Conservation (phyloP, 108 stramenopile species). For the Skeletonema marinoi region DNA sequence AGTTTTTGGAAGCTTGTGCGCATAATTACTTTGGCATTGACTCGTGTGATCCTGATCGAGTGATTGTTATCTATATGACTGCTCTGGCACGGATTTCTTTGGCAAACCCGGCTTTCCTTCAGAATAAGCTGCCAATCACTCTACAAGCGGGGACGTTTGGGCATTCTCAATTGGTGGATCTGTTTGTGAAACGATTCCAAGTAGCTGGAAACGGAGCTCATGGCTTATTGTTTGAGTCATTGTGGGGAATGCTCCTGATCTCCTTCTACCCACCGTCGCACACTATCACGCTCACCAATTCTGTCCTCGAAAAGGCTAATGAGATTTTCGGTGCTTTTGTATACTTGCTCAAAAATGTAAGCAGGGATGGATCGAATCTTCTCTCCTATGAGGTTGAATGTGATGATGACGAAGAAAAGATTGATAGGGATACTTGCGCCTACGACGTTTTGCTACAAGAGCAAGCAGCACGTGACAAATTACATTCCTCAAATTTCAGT, state of each 20-base stretch:
- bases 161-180: constrained; percentile 26
- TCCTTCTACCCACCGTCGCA: constrained; percentile 41
- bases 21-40: constrained; percentile 11
- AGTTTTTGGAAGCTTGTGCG: constrained; percentile 40
- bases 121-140: constrained; percentile 11
- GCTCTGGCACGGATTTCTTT: constrained; percentile 36
- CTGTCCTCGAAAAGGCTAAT: constrained; percentile 20
- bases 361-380: constrained; percentile 25
- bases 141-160: constrained; percentile 19
- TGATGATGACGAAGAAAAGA: constrained; percentile 37
- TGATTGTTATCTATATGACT: constrained; percentile 47
- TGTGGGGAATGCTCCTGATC: constrained; percentile 40
- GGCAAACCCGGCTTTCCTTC: constrained; percentile 12
- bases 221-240: constrained; percentile 36
- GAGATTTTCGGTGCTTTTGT: constrained; percentile 23
- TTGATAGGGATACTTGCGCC: constrained; percentile 1
- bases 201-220: constrained; percentile 39
- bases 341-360: constrained; percentile 19
- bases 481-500: neutral
- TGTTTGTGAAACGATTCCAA: constrained; percentile 26
- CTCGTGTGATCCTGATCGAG: constrained; percentile 44
- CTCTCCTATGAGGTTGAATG: constrained; percentile 33
- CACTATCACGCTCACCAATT: neutral
- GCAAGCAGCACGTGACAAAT: neutral
- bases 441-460: neutral